Base-by-base conservation (phyloP, 2,329 filamentous ascomycete genomes). In the Botryotinia calthae region DNA sequence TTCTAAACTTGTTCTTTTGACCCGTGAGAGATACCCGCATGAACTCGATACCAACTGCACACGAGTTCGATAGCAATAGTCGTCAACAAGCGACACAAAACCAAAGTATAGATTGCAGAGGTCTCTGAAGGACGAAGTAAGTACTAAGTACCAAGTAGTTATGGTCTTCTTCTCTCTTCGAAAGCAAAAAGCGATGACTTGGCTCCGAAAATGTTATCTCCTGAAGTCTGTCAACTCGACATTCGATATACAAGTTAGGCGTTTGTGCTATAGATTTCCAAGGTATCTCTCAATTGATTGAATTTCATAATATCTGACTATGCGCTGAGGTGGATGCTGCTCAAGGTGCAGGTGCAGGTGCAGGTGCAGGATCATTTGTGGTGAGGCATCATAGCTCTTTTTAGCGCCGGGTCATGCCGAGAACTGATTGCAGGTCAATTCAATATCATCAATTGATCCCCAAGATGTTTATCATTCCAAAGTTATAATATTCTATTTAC, bases 371-470 rank as follows among this genome's bases (percentile, higher is more conserved):
- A 40, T 61, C 20, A 37, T 22, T 37, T 37, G 34, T 54, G 56
- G 31, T 37, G 18, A 34, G 9, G 28, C 12, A 65, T 56, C 25
- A 67, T 42, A 67, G 37, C 65, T 28, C 22, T 20, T 42, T 56
- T 31, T 67, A 68, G 65, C 48, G 65, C 65, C 65, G 65, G 65
- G 2, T 56, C 5, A 56, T 68, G 65, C 65, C 65, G 65, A 42
- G 54, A 31, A 42, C 18, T 51, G 22, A 12, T 25, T 54, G n/a
- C 25, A 56, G 56, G 34, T 31, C 31, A 54, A 42, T 67, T 34
- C 63, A 65, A 42, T 34, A 56, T 56, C 34, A 56, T 56, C 48
- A 42, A 67, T 56, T 67, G 18, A 56, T 56, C 37, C 46, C 51
- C 3, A 9, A 20, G 9, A 37, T 66, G 63, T 18, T 51, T 25